phyloP scores from a whole-genome alignment of 768 basidiomycete genomes.

The Clavaria fumosa region DNA sequence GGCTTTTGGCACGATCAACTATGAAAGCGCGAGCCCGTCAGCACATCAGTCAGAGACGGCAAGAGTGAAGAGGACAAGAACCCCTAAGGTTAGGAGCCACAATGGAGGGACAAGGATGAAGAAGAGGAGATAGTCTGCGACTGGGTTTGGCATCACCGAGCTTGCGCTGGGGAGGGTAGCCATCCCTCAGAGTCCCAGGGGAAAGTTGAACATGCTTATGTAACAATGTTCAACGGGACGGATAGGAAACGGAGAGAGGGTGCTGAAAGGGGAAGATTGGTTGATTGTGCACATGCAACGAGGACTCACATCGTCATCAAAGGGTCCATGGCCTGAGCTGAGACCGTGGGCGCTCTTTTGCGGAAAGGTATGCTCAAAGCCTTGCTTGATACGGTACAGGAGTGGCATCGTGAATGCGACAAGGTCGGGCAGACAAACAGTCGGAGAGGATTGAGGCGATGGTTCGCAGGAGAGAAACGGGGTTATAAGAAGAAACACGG shows the following conservation, averaged over 20 bases:
- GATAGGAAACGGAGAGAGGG: constrained; percentile 4
- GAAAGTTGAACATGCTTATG: constrained; percentile 32
- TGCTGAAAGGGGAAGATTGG: constrained; percentile 7
- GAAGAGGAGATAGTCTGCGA: constrained; percentile 42
- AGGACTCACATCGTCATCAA: constrained; percentile 56
- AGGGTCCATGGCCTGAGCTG: constrained; percentile 40
- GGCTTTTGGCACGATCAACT: constrained; percentile 86
- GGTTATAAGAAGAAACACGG: too few species aligned
- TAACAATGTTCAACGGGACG: constrained; percentile 12
- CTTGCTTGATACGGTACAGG: constrained; percentile 40
- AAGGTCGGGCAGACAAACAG: neutral
- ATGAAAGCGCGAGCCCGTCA: too few species aligned
- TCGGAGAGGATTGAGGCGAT: neutral
- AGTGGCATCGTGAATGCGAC: constrained; percentile 36
- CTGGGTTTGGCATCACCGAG: too few species aligned
- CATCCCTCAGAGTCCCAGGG: constrained; percentile 22
- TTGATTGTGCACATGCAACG: constrained; percentile 1
- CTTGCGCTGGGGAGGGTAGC: too few species aligned
- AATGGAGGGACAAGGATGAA: constrained; percentile 51
- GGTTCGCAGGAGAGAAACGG: neutral
- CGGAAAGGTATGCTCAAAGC: constrained; percentile 31
- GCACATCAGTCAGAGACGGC: constrained; percentile 11
- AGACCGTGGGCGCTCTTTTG: constrained; percentile 22
- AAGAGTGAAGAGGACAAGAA: constrained; percentile 19
- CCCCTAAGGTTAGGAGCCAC: constrained; percentile 59